Evolutionary conservation across 495 filamentous ascomycete genomes (phyloP).

Genomic region (Pyrenopolyporus hunteri): DNA sequence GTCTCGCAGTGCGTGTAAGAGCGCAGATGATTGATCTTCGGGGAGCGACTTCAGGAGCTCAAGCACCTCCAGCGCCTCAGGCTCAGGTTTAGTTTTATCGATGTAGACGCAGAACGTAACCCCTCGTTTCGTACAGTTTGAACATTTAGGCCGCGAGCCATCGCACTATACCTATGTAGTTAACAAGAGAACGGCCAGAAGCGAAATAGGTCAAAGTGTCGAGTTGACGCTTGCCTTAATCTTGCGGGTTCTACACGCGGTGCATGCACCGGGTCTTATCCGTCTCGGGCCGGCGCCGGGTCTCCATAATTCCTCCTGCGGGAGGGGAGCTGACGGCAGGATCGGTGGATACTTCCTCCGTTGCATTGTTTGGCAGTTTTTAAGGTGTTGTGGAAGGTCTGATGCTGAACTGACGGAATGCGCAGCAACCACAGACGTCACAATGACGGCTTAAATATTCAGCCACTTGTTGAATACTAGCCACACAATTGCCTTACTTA

Average conservation of each 20-base stretch:
- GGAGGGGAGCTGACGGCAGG: conserved; percentile 7
- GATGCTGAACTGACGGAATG: neutral
- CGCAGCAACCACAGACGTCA: neutral
- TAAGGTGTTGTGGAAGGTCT: neutral
- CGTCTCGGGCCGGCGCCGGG: neutral
- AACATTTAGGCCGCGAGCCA: conserved; percentile 6
- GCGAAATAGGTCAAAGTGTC: neutral
- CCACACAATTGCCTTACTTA: neutral
- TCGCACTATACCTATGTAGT: conserved; percentile 12
- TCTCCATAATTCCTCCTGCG: neutral
- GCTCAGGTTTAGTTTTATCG: conserved; percentile 10
- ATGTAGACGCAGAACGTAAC: conserved; percentile 4
- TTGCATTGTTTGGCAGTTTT: neutral
- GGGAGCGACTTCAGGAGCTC: conserved; percentile 21
- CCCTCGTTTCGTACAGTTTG: conserved; percentile 8
- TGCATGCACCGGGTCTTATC: conserved; percentile 13
- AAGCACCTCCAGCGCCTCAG: conserved; percentile 17
- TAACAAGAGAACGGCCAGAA: neutral
- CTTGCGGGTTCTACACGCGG: conserved; percentile 14
- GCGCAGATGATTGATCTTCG: neutral
- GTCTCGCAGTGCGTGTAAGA: conserved; percentile 1
- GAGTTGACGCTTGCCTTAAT: conserved; percentile 7
- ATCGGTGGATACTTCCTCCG: conserved; percentile 19
- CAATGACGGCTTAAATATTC: neutral
- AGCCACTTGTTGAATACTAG: neutral